A percentile compares a stretch with the other conserved stretches of the same genome.
phyloP scores from a whole-genome alignment of 345 rosid genomes.

The Chamaenerion angustifolium region DNA sequence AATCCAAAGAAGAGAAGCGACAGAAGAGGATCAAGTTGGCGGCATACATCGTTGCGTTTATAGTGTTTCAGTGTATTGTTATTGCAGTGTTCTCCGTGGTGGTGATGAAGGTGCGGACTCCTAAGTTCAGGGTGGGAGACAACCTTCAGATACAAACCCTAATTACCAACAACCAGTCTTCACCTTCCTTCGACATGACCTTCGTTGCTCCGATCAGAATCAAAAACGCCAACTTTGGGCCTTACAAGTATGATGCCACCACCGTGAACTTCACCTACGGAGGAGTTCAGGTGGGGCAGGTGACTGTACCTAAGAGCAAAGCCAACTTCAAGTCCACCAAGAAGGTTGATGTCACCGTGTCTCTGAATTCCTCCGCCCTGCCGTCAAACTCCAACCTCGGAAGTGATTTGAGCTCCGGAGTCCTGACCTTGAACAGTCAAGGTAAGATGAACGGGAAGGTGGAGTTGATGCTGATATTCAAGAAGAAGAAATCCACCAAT shows the following conservation, averaged over 20 bases:
- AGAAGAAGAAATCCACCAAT: too few species aligned
- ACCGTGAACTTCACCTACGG: neutral
- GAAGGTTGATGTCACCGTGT: neutral
- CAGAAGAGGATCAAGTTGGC: too few species aligned
- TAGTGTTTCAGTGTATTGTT: too few species aligned
- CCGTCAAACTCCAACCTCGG: neutral
- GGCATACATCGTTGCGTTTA: too few species aligned
- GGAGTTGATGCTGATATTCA: neutral
- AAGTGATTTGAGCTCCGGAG: neutral
- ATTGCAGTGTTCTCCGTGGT: too few species aligned
- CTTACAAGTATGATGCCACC: neutral
- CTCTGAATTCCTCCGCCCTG: neutral
- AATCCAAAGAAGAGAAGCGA: too few species aligned
- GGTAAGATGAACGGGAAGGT: conserved; percentile 1
- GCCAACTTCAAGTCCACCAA: neutral
- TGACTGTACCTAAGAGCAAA: neutral
- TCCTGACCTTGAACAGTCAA: neutral
- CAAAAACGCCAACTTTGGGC: neutral
- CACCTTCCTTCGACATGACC: neutral
- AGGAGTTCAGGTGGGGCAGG: neutral
- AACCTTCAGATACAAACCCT: neutral
- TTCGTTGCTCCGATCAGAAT: conserved; percentile 1
- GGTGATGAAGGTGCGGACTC: too few species aligned
- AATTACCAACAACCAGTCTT: neutral
- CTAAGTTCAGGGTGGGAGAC: too few species aligned